A percentile compares a stretch with the other conserved stretches of the same genome.
Conservation (phyloP, 1,284 basidiomycete genomes). For the Ustilago curta region DNA sequence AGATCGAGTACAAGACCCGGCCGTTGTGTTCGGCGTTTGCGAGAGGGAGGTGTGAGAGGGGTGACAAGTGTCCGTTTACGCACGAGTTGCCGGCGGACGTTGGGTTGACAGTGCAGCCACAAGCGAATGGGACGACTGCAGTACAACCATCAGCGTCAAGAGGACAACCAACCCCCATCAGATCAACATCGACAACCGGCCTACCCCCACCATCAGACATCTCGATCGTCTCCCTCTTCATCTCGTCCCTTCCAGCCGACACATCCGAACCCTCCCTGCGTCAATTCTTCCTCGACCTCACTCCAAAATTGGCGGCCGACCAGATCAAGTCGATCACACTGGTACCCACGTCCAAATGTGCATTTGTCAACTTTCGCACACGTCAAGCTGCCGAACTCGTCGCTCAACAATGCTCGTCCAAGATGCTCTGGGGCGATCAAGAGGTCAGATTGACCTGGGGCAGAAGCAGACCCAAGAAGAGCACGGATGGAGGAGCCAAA, state of each 20-base stretch:
- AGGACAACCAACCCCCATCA: constrained; percentile 85
- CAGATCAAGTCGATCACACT: constrained; percentile 74
- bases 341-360: constrained; percentile 75
- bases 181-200: constrained; percentile 81
- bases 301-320: constrained; percentile 70
- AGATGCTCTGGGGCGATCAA: constrained; percentile 84
- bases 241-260: constrained; percentile 82
- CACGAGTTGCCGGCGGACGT: constrained; percentile 80
- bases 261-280: constrained; percentile 83
- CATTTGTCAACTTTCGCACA: constrained; percentile 92
- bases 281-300: constrained; percentile 75
- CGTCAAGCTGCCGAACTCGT: constrained; percentile 84
- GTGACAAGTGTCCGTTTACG: constrained; percentile 90
- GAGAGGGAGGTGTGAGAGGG: constrained; percentile 93
- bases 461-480: constrained; percentile 59
- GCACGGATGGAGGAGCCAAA: not conserved
- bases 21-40: constrained; percentile 92
- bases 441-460: constrained; percentile 86
- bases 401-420: constrained; percentile 85
- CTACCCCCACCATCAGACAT: constrained; percentile 89
- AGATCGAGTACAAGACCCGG: constrained; percentile 94
- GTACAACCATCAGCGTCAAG: constrained; percentile 71
- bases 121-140: constrained; percentile 73
- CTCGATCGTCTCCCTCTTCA: constrained; percentile 87
- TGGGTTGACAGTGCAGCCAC: not conserved